Percentiles rank a stretch among this genome's conserved stretches.
These are phyloP conservation scores for Ustilago nuda DNA, from an alignment of 1,284 basidiomycete genomes.

Conservation along the genomic window DNA sequence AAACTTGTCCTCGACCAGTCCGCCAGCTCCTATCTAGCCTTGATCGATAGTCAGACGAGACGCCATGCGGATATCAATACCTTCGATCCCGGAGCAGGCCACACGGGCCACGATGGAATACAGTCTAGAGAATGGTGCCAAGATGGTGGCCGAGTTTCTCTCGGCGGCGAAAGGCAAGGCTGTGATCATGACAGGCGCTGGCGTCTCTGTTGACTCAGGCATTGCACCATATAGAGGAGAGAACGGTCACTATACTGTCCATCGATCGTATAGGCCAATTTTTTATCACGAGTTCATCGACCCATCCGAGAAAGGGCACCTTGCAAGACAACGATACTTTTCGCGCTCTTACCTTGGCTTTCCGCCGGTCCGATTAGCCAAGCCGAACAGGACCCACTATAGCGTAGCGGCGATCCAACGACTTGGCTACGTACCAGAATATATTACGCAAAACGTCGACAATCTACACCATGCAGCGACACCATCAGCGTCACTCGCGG, in stretches of 20 bases:
- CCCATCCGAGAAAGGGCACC: constrained; percentile 47
- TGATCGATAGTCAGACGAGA: background rate
- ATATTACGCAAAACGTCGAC: constrained; percentile 69
- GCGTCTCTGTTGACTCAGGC: constrained; percentile 66
- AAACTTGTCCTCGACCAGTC: background rate
- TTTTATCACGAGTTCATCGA: constrained; percentile 67
- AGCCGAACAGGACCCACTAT: constrained; percentile 65
- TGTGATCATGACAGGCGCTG: constrained; percentile 63
- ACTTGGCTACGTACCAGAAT: constrained; percentile 56
- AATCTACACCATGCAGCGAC: constrained; percentile 65
- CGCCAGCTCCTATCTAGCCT: background rate
- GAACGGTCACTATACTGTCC: constrained; percentile 63
- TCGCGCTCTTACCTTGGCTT: constrained; percentile 67
- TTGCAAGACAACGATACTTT: constrained; percentile 64
- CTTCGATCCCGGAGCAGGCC: constrained; percentile 58
- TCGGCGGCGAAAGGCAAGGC: constrained; percentile 42
- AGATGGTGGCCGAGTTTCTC: constrained; percentile 52
- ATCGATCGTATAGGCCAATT: constrained; percentile 67
- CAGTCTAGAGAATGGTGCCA: constrained; percentile 46
- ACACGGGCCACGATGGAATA: constrained; percentile 36
- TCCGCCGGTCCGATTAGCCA: constrained; percentile 59
- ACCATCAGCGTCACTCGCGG: constrained; percentile 48
- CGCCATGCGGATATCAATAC: constrained; percentile 66
- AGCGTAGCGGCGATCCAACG: constrained; percentile 64
- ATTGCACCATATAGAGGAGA: constrained; percentile 68